These are phyloP conservation scores for Marchantia polymorpha DNA, from an alignment of 225 moss, liverwort and hornwort genomes.

Conservation along the genomic window DNA sequence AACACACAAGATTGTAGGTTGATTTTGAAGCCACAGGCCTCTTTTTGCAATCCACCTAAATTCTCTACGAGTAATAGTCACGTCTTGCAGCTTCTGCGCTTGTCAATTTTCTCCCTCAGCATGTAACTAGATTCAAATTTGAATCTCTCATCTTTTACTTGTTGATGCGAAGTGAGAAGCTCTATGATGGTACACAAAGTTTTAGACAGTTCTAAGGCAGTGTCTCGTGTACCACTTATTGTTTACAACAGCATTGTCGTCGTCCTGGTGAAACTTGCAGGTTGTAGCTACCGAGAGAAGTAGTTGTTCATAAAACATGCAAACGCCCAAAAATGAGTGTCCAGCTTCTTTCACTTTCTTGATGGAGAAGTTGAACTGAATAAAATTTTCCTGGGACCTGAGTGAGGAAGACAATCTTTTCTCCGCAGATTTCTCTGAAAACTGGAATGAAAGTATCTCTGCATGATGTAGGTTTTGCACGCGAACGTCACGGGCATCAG, in stretches of 20 bases:
- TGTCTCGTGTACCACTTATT: conserved; percentile 10
- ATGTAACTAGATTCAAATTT: conserved; percentile 22
- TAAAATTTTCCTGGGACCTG: conserved; percentile 9
- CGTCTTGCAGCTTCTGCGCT: conserved; percentile 22
- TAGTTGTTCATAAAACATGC: conserved; percentile 18
- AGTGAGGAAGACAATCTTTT: conserved; percentile 3
- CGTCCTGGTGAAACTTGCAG: conserved; percentile 27
- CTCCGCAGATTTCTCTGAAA: background rate
- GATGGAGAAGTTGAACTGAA: conserved; percentile 11
- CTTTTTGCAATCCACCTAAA: conserved; percentile 4
- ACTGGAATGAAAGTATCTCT: background rate
- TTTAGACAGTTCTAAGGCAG: background rate
- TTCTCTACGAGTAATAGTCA: conserved; percentile 11
- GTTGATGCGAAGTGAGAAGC: conserved; percentile 5
- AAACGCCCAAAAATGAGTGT: conserved; percentile 19
- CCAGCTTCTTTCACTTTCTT: conserved; percentile 15
- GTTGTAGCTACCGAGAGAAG: conserved; percentile 23
- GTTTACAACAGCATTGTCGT: conserved; percentile 13
- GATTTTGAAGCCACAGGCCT: conserved; percentile 2
- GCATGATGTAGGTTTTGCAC: too few species aligned
- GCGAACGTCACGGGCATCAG: too few species aligned
- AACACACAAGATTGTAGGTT: conserved; percentile 15
- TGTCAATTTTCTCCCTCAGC: conserved; percentile 22
- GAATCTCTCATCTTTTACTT: conserved; percentile 22
- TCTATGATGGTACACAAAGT: conserved; percentile 17